Base-by-base conservation (phyloP, 345 rosid species). In the Luvunga scandens region DNA sequence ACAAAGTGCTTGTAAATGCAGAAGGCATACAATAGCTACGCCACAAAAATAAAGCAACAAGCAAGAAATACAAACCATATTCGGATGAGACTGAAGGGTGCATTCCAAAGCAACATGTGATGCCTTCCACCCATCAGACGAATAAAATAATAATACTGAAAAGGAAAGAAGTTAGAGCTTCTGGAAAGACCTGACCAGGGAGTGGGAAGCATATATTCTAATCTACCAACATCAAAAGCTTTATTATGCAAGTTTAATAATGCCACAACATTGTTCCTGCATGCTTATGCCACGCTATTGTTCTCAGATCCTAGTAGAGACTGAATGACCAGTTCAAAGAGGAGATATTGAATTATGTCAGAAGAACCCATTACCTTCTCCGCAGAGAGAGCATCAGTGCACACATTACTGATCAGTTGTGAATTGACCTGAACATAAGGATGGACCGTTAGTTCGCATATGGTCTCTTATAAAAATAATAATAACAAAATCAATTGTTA, bases 51-150 rank as follows among this genome's bases (percentile, higher is more conserved):
- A 31, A 27, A 31, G 36, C 31, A 66, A 78, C 45, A 25, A 31
- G 60, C 36, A 69, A 71, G 48, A n/a, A 34, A 80, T 66, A 81
- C 93, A 60, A 72, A 94, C 99, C 99, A 96, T 88, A 83, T 96
- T 96, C 2, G 98, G 99, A 83, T 96, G 98, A 85, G 99, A 94
- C 82, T 94, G 99, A 73, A 94, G 97, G 57, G 99, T 88, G 87
- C 99, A 96, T 78, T 96, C 99, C 80, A 96, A 89, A 28, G 99
- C 98, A 72, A 96, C 99, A 80, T 94, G 98, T 12, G 98, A 96
- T 79, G 92, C 95, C 88, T 88, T 94, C 78, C 99, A 24, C 98
- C 99, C 98, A 97, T 97, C 78, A 97, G 96, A 68, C 98, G 95
- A 78, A 97, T 93, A 81, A 97, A 94, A 73, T 97, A 97, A 85